phyloP scores from a whole-genome alignment of 1,284 basidiomycete species.

The Caloboletus firmus region DNA sequence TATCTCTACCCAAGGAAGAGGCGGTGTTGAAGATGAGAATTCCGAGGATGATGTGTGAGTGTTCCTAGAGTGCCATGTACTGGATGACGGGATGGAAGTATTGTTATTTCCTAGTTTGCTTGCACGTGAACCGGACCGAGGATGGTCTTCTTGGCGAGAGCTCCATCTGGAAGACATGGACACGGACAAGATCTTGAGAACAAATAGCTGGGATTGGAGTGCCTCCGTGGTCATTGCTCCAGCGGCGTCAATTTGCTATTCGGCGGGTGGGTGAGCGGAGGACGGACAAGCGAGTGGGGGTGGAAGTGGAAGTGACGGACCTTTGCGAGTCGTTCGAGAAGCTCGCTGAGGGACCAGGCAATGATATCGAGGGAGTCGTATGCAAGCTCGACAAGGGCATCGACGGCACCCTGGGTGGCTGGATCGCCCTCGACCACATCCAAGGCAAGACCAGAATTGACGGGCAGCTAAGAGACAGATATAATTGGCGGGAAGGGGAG shows the following conservation, averaged over 20 bases:
- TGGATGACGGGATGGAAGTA: conserved; percentile 16
- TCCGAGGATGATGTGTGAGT: conserved; percentile 41
- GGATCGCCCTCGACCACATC: conserved; percentile 74
- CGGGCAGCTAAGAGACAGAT: conserved; percentile 64
- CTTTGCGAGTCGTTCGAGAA: conserved; percentile 76
- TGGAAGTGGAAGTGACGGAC: conserved; percentile 42
- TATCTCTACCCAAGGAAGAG: conserved; percentile 61
- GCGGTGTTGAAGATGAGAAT: conserved; percentile 37
- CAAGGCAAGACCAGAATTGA: conserved; percentile 74
- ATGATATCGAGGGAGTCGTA: conserved; percentile 76
- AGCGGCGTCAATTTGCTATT: conserved; percentile 51
- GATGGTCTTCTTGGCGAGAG: conserved; percentile 39
- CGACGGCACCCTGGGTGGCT: conserved; percentile 70
- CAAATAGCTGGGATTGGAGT: conserved; percentile 86
- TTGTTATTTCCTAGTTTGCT: conserved; percentile 33
- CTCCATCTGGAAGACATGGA: conserved; percentile 80
- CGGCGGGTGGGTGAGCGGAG: conserved; percentile 9
- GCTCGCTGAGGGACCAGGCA: conserved; percentile 71
- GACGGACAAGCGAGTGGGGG: not conserved
- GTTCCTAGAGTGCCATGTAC: conserved; percentile 34
- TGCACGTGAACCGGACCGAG: conserved; percentile 43
- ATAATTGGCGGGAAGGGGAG: not conserved
- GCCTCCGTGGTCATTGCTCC: conserved; percentile 65
- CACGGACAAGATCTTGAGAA: conserved; percentile 81
- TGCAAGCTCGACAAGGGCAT: conserved; percentile 77